A percentile compares a stretch with the other conserved stretches of the same genome.
These are phyloP conservation scores for Bipolaris sorokiniana DNA, from an alignment of 2,329 filamentous ascomycete species.

Conservation along the genomic window DNA sequence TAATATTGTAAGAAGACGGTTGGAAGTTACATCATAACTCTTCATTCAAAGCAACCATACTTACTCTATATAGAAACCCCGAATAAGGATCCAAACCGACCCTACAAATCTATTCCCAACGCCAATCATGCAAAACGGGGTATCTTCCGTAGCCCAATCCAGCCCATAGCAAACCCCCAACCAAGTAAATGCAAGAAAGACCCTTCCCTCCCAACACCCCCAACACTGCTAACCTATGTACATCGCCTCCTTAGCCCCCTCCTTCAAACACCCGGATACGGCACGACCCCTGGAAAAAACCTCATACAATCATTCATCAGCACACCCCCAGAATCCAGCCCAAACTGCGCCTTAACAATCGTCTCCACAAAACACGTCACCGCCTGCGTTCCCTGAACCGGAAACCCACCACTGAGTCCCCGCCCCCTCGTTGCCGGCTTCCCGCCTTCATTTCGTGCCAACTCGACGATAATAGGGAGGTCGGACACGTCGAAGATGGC, in stretches of 20 bases:
- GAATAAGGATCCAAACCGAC: no score
- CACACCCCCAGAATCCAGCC: neutral
- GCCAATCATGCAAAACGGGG: no score
- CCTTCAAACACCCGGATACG: conserved; percentile 4
- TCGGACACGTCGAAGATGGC: conserved; percentile 35
- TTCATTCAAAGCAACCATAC: no score
- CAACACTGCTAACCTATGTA: neutral
- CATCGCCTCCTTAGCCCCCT: no score
- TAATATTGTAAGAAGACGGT: no score
- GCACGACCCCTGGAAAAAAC: conserved; percentile 5
- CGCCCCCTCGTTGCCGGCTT: conserved; percentile 1
- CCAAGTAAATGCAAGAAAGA: neutral
- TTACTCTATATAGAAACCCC: no score
- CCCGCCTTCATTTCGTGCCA: conserved; percentile 16
- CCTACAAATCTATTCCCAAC: no score
- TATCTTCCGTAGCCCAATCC: neutral
- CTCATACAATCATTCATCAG: conserved; percentile 18
- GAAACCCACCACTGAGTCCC: conserved; percentile 10
- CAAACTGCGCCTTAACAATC: conserved; percentile 17
- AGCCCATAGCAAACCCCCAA: neutral
- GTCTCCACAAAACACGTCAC: conserved; percentile 27
- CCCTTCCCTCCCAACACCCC: neutral
- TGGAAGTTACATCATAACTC: no score
- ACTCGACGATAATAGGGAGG: conserved; percentile 26
- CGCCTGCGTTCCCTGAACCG: conserved; percentile 15